Evolutionary conservation across 139 green algal genomes (phyloP).

Genomic region (Tetraselmis striata): DNA sequence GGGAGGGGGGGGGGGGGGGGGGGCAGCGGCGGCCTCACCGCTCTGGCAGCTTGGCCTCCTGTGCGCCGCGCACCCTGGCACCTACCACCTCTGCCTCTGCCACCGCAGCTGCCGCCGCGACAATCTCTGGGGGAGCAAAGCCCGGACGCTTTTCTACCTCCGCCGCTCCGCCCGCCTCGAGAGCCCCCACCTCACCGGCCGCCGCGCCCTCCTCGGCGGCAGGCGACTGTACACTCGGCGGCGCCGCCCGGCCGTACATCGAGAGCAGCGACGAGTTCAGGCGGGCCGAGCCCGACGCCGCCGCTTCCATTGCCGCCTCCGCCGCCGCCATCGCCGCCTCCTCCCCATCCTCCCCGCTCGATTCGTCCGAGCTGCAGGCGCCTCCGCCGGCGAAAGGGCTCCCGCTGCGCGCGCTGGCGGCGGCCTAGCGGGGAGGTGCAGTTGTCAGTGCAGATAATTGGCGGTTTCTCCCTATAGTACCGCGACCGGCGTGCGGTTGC

Average conservation of each 20-base stretch:
- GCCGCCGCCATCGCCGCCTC: conserved; percentile 6
- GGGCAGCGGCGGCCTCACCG: background rate
- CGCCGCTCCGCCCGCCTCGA: background rate
- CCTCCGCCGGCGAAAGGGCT: background rate
- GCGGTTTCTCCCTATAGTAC: background rate
- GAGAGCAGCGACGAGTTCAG: conserved; percentile 50
- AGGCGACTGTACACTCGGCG: background rate
- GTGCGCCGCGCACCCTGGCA: background rate
- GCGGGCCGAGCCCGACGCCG: conserved; percentile 1
- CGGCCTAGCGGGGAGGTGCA: conserved; percentile 1
- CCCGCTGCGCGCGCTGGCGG: too few species aligned
- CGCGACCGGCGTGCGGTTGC: background rate
- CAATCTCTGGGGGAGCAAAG: conserved; percentile 36
- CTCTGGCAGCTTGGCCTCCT: conserved; percentile 5
- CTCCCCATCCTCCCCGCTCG: background rate
- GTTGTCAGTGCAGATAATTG: background rate
- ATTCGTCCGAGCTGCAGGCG: background rate
- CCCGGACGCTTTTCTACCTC: conserved; percentile 13
- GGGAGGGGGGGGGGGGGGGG: background rate
- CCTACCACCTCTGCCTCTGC: conserved; percentile 20
- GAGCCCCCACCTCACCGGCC: background rate
- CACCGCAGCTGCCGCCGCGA: conserved; percentile 40
- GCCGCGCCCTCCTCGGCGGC: background rate
- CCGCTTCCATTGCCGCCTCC: conserved; percentile 9
- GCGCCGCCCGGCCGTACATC: conserved; percentile 39